Evolutionary conservation across 495 filamentous ascomycete species (phyloP), one percentile per base, ranked within the genome.

Genomic region (Xylaria curta): DNA sequence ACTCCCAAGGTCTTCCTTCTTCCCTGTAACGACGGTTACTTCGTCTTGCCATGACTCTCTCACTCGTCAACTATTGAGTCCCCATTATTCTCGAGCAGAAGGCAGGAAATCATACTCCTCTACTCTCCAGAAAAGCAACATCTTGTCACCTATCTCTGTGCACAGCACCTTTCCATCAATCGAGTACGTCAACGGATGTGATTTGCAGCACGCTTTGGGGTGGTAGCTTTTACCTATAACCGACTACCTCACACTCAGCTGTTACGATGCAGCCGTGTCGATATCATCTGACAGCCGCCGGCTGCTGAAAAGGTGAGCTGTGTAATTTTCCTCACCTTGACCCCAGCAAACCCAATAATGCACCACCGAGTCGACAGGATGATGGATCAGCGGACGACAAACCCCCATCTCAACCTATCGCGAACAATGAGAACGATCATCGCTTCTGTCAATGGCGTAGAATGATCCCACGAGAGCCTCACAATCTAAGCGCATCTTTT

Each of bases 391-490:
- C 60, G 21, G 36, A 8, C n/a, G 15, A 8, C 12, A 60, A 60
- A 6, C 58, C 17, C 19, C 8, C 9, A 24, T 10, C 38, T 38
- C 21, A 21, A 12, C 7, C 13, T 13, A 47, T 33, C 15, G 49
- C 26, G 2, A 65, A 4, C 40, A 28, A 49, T 47, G 62, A 49
- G 28, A 26, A 24, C 42, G 26, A 65, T 19, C 24, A 65, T 5
- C 40, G 40, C 15, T 28, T 65, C 28, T 65, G 49, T 42, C 40
- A 49, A 21, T 65, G 62, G 62, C 62, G 40, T 6, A 12, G 40
- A 7, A 47, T 65, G 40, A 65, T 65, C 62, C 62, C 42, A 33
- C 24, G 42, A 33, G 21, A 65, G 10, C 62, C 42, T 15, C 26
- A 3, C 2, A 1, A 38, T 47, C 62, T 26, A 17, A 49, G 24